phyloP scores from a whole-genome alignment of 2,329 filamentous ascomycete genomes.

The Botrytis cinerea region DNA sequence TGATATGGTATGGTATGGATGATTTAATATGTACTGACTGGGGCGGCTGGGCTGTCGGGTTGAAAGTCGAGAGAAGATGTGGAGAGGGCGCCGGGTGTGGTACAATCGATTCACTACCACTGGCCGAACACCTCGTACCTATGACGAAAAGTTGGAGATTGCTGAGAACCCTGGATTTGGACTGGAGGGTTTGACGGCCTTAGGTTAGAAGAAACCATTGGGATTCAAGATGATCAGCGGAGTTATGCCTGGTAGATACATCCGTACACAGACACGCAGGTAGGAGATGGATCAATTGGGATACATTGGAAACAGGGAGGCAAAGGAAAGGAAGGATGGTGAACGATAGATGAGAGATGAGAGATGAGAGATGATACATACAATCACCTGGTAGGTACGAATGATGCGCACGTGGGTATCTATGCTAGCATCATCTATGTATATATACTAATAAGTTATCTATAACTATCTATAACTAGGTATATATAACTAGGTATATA shows the following conservation, averaged over 20 bases:
- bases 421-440: too few relatives aligned
- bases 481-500: too few relatives aligned
- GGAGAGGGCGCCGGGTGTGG: not conserved
- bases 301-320: not conserved
- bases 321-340: not conserved
- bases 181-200: not conserved
- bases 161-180: not conserved
- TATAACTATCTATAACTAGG: too few relatives aligned
- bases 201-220: not conserved
- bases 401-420: too few relatives aligned
- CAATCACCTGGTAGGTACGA: not conserved
- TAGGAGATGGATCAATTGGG: not conserved
- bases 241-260: not conserved
- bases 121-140: not conserved
- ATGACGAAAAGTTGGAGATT: not conserved
- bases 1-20: not conserved
- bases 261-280: accelerated
- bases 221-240: not conserved
- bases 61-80: not conserved
- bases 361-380: not conserved
- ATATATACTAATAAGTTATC: too few relatives aligned
- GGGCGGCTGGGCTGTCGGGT: conserved; percentile 2
- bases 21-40: not conserved
- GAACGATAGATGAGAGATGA: too few relatives aligned
- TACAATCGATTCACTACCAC: not conserved